Percentiles rank a stretch among this genome's conserved stretches.
Conservation (phyloP, 495 filamentous ascomycete species). For the Penicillium maclennaniae region DNA sequence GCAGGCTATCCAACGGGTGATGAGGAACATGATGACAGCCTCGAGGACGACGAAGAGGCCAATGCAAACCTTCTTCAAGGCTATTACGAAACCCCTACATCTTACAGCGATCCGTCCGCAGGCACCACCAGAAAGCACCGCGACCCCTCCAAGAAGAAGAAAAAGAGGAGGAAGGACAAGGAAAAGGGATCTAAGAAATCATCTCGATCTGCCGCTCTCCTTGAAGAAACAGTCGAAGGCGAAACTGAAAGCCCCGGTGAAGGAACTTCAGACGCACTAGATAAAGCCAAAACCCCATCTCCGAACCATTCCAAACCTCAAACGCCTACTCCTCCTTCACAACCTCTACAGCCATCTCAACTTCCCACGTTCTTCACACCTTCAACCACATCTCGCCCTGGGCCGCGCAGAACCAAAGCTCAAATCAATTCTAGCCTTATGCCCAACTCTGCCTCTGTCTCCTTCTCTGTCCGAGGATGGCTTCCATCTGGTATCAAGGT, state of each 20-base stretch:
- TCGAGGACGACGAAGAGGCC: conserved; percentile 40
- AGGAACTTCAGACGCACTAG: conserved; percentile 3
- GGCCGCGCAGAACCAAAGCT: conserved; percentile 43
- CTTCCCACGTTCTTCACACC: conserved; percentile 26
- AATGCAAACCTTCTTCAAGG: conserved; percentile 44
- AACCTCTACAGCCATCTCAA: conserved; percentile 13
- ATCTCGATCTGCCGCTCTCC: conserved; percentile 17
- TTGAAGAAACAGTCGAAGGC: conserved; percentile 36
- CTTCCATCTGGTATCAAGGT: conserved; percentile 90
- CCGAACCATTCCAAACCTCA: conserved; percentile 28
- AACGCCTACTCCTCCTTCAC: conserved; percentile 20
- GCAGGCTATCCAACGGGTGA: conserved; percentile 54
- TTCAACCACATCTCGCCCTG: conserved; percentile 30
- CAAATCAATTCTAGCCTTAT: conserved; percentile 79
- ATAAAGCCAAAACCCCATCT: conserved; percentile 16
- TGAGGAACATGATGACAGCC: conserved; percentile 57
- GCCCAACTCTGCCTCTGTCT: conserved; percentile 82
- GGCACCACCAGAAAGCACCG: conserved; percentile 20
- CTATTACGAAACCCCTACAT: conserved; percentile 53
- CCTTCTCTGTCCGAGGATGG: conserved; percentile 93
- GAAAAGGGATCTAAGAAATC: conserved; percentile 42
- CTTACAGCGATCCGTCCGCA: conserved; percentile 31
- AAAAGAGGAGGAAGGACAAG: conserved; percentile 42
- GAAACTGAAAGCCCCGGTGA: conserved; percentile 20
- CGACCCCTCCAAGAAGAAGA: conserved; percentile 35